Evolutionary conservation across 345 rosid species (phyloP), one percentile per base, ranked within the genome.

Genomic region (Carallia pectinifolia): DNA sequence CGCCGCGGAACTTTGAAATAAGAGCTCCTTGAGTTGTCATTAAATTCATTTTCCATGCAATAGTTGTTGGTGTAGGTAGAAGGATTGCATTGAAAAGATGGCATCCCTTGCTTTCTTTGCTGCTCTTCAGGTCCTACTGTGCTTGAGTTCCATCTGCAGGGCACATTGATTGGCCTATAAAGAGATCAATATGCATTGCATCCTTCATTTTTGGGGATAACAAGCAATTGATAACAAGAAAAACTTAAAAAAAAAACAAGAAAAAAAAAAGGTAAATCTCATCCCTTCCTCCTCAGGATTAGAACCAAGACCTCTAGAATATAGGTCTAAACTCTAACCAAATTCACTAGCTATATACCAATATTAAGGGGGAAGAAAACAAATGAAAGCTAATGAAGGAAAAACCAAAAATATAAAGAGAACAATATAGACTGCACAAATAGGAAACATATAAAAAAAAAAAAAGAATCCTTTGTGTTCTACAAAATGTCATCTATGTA

Each of bases 151-250:
- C 92, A 84, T 86, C 96, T 82, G 59, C 81, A 62, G 63, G 93
- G 96, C 40, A 87, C 88, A 67, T 90, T 88, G 56, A 94, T 85
- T 54, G 97, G 95, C 86, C 97, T 88, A 71, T 9, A 54, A 13
- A 44, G 33, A 54, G 33, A 55, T 27, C 23, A 66, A 53, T 40
- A 67, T 58, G 9, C 23, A 19, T 40, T 40, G 69, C 47, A n/a
- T 38, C 66, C 65, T 10, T 27, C 70, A 59, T 4, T 65, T 18
- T 29, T n/a, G 19, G 23, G 13, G 13, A 19, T 2, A 2, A 7
- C 58, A 53, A 0, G 16, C 30, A 31, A 50, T 13, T 65, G 13
- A 7, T 1, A 52, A 19, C 30, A 63, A 47, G 19, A 17, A 16
- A 64, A 48, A 53, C 44, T 39, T 39, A 1, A 39, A 39, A 6